Conservation (phyloP, 345 rosid species). For the Lenwebbia sp. region DNA sequence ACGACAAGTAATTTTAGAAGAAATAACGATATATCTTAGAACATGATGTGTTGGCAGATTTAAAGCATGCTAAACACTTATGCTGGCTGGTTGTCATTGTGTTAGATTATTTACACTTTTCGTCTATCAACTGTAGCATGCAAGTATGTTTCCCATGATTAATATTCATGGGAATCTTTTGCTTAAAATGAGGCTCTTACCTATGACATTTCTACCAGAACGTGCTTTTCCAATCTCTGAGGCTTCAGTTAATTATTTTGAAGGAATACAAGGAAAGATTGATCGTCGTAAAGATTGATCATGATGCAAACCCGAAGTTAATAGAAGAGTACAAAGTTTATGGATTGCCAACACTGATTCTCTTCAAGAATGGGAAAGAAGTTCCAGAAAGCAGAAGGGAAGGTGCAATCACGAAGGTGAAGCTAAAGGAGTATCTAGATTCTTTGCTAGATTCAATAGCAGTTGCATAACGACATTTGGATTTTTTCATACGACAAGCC, state of each 20-base stretch:
- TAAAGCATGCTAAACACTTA: not conserved
- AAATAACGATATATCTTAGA: not conserved
- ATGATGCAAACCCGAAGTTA: constrained; percentile 53
- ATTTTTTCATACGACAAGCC: not conserved
- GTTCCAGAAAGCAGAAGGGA: constrained; percentile 76
- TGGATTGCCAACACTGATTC: constrained; percentile 69
- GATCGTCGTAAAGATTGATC: constrained; percentile 71
- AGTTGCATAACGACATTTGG: constrained; percentile 20
- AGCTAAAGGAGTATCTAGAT: constrained; percentile 68
- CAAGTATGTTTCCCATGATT: not conserved
- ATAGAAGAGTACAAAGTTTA: constrained; percentile 65
- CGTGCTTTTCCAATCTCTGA: not conserved
- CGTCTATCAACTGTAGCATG: not conserved
- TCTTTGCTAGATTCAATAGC: constrained; percentile 38
- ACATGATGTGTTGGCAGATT: not conserved
- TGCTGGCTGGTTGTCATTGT: not conserved
- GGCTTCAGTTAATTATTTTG: not conserved
- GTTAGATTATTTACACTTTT: not conserved
- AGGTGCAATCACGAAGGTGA: constrained; percentile 71
- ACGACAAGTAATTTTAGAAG: not conserved
- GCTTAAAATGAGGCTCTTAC: not conserved
- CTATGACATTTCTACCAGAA: not conserved
- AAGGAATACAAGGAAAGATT: constrained; percentile 64
- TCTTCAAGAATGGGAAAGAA: constrained; percentile 67
- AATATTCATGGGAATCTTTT: not conserved